Conservation (phyloP, 495 filamentous ascomycete genomes). For the Chaetomidium leptoderma region DNA sequence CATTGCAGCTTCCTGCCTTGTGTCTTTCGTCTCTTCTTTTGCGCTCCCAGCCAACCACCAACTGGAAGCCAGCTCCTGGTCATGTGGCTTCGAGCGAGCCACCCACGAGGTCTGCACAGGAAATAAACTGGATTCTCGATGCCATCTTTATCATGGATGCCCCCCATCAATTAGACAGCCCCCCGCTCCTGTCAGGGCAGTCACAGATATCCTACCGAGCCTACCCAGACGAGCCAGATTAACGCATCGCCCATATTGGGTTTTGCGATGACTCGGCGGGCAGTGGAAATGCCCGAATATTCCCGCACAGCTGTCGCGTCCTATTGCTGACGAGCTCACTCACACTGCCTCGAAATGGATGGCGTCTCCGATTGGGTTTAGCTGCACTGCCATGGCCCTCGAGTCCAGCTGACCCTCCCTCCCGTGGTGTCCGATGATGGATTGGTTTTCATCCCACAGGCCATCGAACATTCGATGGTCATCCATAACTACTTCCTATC, state of each 20-base stretch:
- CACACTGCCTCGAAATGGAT: background rate
- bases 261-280: background rate
- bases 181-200: constrained; percentile 1
- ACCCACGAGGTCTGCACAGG: background rate
- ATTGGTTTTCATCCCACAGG: background rate
- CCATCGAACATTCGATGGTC: constrained; percentile 4
- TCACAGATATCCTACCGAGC: background rate
- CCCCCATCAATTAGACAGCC: background rate
- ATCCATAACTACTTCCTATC: no score
- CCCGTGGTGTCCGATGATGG: background rate
- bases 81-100: constrained; percentile 8
- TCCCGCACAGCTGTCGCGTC: constrained; percentile 6
- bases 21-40: constrained; percentile 5
- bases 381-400: constrained; percentile 1
- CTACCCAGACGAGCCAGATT: background rate
- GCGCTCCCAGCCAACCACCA: constrained; percentile 6
- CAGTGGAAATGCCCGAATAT: constrained; percentile 12
- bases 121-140: background rate
- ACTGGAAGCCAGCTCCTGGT: constrained; percentile 11
- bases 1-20: constrained; percentile 2
- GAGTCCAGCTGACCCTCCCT: constrained; percentile 13
- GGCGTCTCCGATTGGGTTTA: background rate
- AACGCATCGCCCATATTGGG: background rate
- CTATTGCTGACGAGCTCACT: background rate
- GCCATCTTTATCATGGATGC: background rate